These are phyloP conservation scores for Neonothopanus nambi DNA, from an alignment of 1,284 basidiomycete genomes.

Conservation along the genomic window DNA sequence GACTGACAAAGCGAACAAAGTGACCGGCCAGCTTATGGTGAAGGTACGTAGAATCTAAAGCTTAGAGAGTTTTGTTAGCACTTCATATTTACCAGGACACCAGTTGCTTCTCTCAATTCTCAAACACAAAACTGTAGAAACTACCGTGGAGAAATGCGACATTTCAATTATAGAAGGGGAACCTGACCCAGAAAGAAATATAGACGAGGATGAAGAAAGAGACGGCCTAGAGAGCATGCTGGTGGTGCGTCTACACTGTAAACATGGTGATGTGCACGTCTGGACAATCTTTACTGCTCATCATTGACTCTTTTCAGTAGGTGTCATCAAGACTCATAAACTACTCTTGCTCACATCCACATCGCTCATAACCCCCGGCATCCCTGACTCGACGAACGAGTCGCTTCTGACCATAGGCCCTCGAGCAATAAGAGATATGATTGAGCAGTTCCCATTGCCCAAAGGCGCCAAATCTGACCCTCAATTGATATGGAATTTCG, in stretches of 20 bases:
- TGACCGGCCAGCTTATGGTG: slow-evolving; percentile 64
- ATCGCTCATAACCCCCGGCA: slow-evolving; percentile 59
- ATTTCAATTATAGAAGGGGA: slow-evolving; percentile 63
- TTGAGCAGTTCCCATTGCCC: slow-evolving; percentile 75
- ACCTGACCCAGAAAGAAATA: slow-evolving; percentile 2
- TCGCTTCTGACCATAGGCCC: slow-evolving; percentile 72
- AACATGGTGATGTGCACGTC: slow-evolving; percentile 57
- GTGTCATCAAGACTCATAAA: slow-evolving; percentile 78
- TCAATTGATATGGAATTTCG: slow-evolving; percentile 76
- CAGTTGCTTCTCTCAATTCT: slow-evolving; percentile 73
- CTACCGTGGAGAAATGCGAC: slow-evolving; percentile 73
- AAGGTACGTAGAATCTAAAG: slow-evolving; percentile 64
- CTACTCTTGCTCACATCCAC: slow-evolving; percentile 59
- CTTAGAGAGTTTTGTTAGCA: neutral
- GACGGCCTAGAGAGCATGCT: slow-evolving; percentile 72
- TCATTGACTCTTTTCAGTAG: slow-evolving; percentile 35
- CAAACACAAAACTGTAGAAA: slow-evolving; percentile 72
- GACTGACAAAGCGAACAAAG: slow-evolving; percentile 32
- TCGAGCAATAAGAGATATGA: slow-evolving; percentile 66
- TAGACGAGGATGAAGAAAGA: slow-evolving; percentile 41
- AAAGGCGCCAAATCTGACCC: slow-evolving; percentile 67
- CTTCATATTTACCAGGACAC: slow-evolving; percentile 3
- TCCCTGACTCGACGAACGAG: slow-evolving; percentile 53
- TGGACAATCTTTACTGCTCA: neutral
- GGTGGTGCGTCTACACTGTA: slow-evolving; percentile 72